A percentile compares a stretch with the other conserved stretches of the same genome.
phyloP scores from a whole-genome alignment of 2,329 filamentous ascomycete species.

The Coniochaeta sp. region DNA sequence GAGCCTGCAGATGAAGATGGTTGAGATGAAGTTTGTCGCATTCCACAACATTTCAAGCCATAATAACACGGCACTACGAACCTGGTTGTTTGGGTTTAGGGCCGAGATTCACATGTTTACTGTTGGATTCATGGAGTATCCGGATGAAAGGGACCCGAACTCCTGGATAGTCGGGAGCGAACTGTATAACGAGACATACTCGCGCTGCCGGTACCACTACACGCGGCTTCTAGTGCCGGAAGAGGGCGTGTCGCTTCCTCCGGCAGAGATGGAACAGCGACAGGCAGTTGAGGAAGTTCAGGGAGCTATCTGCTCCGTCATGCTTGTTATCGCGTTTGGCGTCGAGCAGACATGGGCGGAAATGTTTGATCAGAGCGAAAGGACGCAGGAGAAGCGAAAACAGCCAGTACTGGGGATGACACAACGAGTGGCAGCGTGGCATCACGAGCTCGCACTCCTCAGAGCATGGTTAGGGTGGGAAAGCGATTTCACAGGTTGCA shows the following conservation, averaged over 20 bases:
- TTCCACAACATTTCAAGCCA: constrained; percentile 6
- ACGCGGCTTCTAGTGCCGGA: constrained; percentile 24
- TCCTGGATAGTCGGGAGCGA: constrained; percentile 24
- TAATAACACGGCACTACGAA: constrained; percentile 17
- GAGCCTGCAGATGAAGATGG: constrained; percentile 21
- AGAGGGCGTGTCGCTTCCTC: constrained; percentile 15
- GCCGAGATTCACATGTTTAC: constrained; percentile 33
- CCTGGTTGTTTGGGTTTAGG: constrained; percentile 24
- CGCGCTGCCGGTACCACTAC: constrained; percentile 33
- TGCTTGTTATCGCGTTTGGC: constrained; percentile 32
- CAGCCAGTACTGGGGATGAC: neutral
- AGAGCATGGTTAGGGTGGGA: constrained; percentile 44
- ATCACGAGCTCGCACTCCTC: constrained; percentile 28
- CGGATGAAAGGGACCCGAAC: constrained; percentile 11
- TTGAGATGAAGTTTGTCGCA: constrained; percentile 19
- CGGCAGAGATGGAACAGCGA: constrained; percentile 28
- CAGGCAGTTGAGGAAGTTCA: constrained; percentile 26
- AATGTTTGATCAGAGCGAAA: neutral
- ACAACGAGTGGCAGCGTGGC: constrained; percentile 14
- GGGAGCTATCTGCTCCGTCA: constrained; percentile 26
- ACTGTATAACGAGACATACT: constrained; percentile 27
- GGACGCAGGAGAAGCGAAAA: neutral
- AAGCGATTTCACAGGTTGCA: constrained; percentile 33
- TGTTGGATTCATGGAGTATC: constrained; percentile 37
- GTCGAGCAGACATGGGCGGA: constrained; percentile 30